Conservation (phyloP, 129 eudicot genomes). For the Lonicera japonica region DNA sequence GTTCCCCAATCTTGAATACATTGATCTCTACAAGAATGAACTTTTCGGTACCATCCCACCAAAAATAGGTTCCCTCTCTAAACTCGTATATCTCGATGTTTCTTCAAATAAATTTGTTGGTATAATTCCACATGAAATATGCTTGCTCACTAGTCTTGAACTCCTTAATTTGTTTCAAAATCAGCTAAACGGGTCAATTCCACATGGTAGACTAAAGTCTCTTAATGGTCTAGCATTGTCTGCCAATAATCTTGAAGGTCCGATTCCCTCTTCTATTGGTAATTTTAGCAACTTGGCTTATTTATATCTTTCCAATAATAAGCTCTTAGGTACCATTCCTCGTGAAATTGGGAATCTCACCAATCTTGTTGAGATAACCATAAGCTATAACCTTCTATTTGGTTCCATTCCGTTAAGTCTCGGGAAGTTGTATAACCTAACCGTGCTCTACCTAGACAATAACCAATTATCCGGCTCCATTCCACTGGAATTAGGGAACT, state of each 20-base stretch:
- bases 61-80: too few species aligned
- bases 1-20: slow-evolving; percentile 19
- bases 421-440: slow-evolving; percentile 17
- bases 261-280: not conserved
- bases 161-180: slow-evolving; percentile 12
- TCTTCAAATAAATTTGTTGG: too few species aligned
- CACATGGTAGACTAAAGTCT: not conserved
- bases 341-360: slow-evolving; percentile 15
- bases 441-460: slow-evolving; percentile 17
- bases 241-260: too few species aligned
- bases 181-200: slow-evolving; percentile 5
- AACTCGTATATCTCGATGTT: too few species aligned
- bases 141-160: slow-evolving; percentile 23
- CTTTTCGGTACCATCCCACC: too few species aligned
- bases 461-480: slow-evolving; percentile 26
- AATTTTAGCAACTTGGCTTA: slow-evolving; percentile 4
- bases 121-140: slow-evolving; percentile 18
- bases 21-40: too few species aligned
- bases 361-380: slow-evolving; percentile 13
- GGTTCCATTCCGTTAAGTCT: slow-evolving; percentile 23
- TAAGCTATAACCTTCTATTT: slow-evolving; percentile 12
- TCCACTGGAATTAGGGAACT: slow-evolving; percentile 17
- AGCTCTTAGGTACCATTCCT: slow-evolving; percentile 20
- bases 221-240: too few species aligned
- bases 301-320: slow-evolving; percentile 17